Conservation (phyloP, 148 eudicot genomes). For the Amaranthus hypochondriacus region DNA sequence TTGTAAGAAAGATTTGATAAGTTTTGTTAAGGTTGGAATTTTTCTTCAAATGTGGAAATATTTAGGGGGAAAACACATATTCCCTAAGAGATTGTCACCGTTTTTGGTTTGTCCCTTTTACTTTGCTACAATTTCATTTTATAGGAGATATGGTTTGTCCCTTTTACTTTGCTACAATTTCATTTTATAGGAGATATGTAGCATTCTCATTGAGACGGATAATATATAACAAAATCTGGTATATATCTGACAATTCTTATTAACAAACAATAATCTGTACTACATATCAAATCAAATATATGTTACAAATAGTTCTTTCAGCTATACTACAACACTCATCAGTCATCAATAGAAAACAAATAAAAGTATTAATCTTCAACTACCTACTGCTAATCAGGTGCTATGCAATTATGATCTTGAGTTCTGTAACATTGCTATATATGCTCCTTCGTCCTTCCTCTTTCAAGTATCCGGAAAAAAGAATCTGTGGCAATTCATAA, state of each 20-base stretch:
- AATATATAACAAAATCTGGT: neutral
- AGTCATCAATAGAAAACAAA: neutral
- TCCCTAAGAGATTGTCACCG: too few species aligned
- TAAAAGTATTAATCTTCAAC: neutral
- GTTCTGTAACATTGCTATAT: neutral
- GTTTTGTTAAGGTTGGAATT: too few species aligned
- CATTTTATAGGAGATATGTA: too few species aligned
- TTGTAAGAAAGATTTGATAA: too few species aligned
- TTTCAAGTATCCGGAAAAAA: neutral
- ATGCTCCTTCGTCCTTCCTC: too few species aligned
- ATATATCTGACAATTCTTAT: slow-evolving; percentile 1
- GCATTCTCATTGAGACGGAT: neutral
- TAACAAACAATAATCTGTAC: slow-evolving; percentile 13
- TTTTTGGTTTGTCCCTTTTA: too few species aligned
- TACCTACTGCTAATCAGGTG: neutral
- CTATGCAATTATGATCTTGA: neutral
- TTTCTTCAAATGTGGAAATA: too few species aligned
- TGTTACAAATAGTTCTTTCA: slow-evolving; percentile 10
- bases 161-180: too few species aligned
- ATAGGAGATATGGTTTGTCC: too few species aligned
- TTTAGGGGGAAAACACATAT: too few species aligned
- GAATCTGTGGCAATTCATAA: neutral
- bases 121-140: too few species aligned
- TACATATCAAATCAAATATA: slow-evolving; percentile 14
- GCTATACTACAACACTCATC: neutral